A percentile compares a stretch with the other conserved stretches of the same genome.
phyloP scores from a whole-genome alignment of 345 rosid species.

The Sonneratia alba region DNA sequence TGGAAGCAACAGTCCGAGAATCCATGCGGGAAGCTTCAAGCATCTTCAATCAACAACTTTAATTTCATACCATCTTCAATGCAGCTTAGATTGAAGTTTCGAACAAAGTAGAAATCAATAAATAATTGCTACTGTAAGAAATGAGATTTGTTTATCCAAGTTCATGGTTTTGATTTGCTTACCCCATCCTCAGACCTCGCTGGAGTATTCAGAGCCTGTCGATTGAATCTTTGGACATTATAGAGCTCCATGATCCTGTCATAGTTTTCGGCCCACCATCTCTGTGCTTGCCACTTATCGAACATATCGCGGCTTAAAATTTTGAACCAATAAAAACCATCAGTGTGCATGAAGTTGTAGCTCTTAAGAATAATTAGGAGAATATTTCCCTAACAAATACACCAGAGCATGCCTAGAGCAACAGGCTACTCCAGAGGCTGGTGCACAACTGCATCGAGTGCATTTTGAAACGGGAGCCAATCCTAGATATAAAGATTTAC shows the following conservation, averaged over 20 bases:
- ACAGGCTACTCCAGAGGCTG: no score
- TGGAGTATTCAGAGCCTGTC: slow-evolving; percentile 91
- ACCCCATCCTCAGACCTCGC: slow-evolving; percentile 88
- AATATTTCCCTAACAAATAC: neutral
- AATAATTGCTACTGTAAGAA: no score
- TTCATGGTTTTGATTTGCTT: slow-evolving; percentile 5
- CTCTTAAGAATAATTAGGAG: neutral
- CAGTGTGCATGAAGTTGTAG: neutral
- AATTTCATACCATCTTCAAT: no score
- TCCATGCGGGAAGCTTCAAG: neutral
- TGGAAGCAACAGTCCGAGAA: no score
- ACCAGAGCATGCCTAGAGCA: no score
- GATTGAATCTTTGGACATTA: slow-evolving; percentile 91
- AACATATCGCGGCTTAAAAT: slow-evolving; percentile 88
- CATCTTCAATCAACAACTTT: neutral
- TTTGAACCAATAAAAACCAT: slow-evolving; percentile 15
- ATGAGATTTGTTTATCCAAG: no score
- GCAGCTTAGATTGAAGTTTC: no score
- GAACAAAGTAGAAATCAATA: no score
- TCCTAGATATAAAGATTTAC: neutral
- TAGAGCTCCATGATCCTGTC: slow-evolving; percentile 95
- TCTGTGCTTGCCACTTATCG: slow-evolving; percentile 93
- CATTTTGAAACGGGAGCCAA: neutral
- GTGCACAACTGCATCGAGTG: neutral
- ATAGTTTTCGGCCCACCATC: slow-evolving; percentile 98